These are phyloP conservation scores for Geotrichum australiense DNA, from an alignment of 1,139 yeast species.

Conservation along the genomic window DNA sequence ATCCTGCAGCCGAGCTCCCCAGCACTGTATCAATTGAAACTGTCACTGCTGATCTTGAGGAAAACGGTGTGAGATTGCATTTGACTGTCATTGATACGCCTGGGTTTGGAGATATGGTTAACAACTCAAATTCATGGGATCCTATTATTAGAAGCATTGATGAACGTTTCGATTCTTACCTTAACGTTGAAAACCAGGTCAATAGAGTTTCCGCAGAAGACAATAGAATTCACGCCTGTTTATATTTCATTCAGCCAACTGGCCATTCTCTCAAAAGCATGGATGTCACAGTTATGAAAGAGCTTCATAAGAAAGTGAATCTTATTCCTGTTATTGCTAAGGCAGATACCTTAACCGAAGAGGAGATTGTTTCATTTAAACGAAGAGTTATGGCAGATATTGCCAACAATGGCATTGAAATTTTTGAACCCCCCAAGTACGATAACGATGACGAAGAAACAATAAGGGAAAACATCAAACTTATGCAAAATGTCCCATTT, in stretches of 20 bases:
- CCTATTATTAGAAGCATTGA: conserved; percentile 91
- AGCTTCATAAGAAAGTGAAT: conserved; percentile 85
- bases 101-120: conserved; percentile 89
- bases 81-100: conserved; percentile 85
- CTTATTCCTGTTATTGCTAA: conserved; percentile 93
- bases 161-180: conserved; percentile 73
- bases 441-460: conserved; percentile 88
- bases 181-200: conserved; percentile 85
- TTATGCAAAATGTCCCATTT: conserved; percentile 53
- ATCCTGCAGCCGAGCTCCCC: conserved; percentile 33
- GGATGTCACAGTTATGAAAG: conserved; percentile 84
- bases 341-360: conserved; percentile 87
- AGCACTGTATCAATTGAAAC: conserved; percentile 58
- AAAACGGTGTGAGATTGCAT: conserved; percentile 83
- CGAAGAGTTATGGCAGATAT: conserved; percentile 66
- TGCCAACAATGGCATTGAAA: conserved; percentile 62
- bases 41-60: conserved; percentile 71
- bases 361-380: conserved; percentile 73
- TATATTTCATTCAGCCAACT: conserved; percentile 94
- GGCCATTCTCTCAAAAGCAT: conserved; percentile 88
- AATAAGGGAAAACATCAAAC: conserved; percentile 50
- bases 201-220: conserved; percentile 73
- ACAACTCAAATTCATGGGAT: conserved; percentile 85
- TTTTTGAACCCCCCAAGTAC: conserved; percentile 72
- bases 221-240: conserved; percentile 96